Evolutionary conservation across 2,329 filamentous ascomycete species (phyloP), one percentile per base, ranked within the genome.

Genomic region (Metarhizium rileyi): DNA sequence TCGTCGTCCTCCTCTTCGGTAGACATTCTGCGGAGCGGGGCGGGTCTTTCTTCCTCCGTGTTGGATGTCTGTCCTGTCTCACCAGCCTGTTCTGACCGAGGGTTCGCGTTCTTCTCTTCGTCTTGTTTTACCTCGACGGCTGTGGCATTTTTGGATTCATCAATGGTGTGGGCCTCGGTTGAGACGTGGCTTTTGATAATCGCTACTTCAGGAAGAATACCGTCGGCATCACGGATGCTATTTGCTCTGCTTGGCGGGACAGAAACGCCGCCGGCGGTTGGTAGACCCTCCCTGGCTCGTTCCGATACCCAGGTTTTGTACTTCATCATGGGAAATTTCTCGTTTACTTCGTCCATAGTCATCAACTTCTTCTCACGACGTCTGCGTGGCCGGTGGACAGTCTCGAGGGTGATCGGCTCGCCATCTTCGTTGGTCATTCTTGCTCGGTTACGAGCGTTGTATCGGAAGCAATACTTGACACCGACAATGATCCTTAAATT

Each of bases 301-400:
- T 81, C 81, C 6, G 87, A 84, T 52, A 93, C 86, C 91, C 93
- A 98, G 47, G 78, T 81, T 73, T 98, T 97, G 78, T 98, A 98
- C 69, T 97, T 97, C 59, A 83, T 84, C 70, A 96, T 81, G 0
- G 93, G 91, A 61, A 98, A 98, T 59, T 94, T 88, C 58, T 94
- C 90, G 64, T 98, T 97, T 55, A 98, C 93, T 69, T 98, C 93
- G 54, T 98, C 93, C 83, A 97, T 96, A 2, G 87, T 87, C 93
- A 98, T 97, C 58, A 98, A 70, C 67, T 96, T 98, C 81, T 98
- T 98, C 69, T 98, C 93, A 52, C 90, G 82, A 56, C 91, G 81
- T 50, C 93, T 81, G 65, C 93, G 90, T 46, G 89, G 85, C 52
- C 89, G 69, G 51, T 89, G 87, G 78, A 97, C 90, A 50, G 84